Base-by-base conservation (phyloP, 129 eudicot species). In the Helichrysum umbraculigerum region DNA sequence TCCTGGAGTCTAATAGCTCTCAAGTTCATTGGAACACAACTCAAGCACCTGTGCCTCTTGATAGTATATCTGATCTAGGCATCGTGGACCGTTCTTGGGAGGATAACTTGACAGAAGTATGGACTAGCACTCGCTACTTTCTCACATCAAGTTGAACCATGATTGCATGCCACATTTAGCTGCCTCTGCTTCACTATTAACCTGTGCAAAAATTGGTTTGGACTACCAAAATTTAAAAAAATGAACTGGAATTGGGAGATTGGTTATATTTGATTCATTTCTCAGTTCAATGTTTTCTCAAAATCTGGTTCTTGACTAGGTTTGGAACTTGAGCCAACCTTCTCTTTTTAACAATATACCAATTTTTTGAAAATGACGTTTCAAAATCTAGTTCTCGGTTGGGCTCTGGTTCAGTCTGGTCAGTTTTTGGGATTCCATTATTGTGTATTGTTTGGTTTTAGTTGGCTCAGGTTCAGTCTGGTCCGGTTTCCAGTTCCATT, bases 21-120 rank as follows among this genome's bases (percentile, higher is more conserved):
- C 42, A 72, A 62, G 61, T 35, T 73, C 61, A 65, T 12, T 63
- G 32, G 64, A 64, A 66, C 65, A 71, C 81, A 77, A 80, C 84
- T 32, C 86, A 85, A 80, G 88, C 82, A 60, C 86, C 89, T 44
- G 68, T 10, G 51, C 81, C 88, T 69, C 83, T 87, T 39, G 91
- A 86, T 64, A 79, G 82, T 56, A 16, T 73, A 29, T 79, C 85
- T 68, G 89, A 83, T 74, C 57, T 71, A 66, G 87, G 80, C 73
- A 66, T 69, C 41, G 34, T 84, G 68, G 96, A 89, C 82, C 58
- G 66, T 34, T 79, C 97, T 50, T 88, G 92, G 96, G 87, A 87
- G 74, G 94, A 86, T 73, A 76, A 88, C 74, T 81, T 85, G 78
- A 89, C 95, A 37, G 99, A 91, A 78, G 99, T 95, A 87, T 78